Percentiles rank a stretch among this genome's conserved stretches.
phyloP scores from a whole-genome alignment of 768 basidiomycete species.

The Lactarius hatsudake region DNA sequence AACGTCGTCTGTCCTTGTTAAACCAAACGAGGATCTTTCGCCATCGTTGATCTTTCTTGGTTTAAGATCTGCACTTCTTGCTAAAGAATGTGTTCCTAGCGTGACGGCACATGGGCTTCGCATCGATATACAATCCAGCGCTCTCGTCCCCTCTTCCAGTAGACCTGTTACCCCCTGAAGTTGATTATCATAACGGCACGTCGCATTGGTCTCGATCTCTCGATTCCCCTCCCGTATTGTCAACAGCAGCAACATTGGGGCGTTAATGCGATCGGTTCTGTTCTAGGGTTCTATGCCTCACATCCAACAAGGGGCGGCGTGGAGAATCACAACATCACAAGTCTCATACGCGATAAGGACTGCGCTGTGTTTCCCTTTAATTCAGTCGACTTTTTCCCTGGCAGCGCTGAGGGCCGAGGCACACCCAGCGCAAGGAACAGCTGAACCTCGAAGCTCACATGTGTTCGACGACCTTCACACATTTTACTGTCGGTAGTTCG shows the following conservation, averaged over 20 bases:
- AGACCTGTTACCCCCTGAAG: constrained; percentile 10
- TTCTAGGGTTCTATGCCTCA: constrained; percentile 15
- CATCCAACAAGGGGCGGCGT: constrained; percentile 10
- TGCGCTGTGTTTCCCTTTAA: constrained; percentile 8
- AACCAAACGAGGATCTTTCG: constrained; percentile 11
- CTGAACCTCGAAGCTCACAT: constrained; percentile 23
- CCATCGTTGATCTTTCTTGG: constrained; percentile 17
- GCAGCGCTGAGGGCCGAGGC: constrained; percentile 10
- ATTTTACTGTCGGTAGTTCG: constrained; percentile 18
- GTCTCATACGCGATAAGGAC: constrained; percentile 11
- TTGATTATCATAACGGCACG: background rate
- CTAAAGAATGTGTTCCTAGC: constrained; percentile 26
- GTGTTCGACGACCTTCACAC: background rate
- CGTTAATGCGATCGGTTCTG: constrained; percentile 7
- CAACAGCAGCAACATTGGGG: constrained; percentile 11
- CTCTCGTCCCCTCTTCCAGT: constrained; percentile 12
- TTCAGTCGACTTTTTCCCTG: no score
- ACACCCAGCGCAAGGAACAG: constrained; percentile 21
- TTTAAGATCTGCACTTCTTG: constrained; percentile 12
- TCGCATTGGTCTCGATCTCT: constrained; percentile 1
- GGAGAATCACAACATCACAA: constrained; percentile 12
- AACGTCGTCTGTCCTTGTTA: background rate
- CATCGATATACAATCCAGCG: background rate
- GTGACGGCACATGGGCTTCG: constrained; percentile 4
- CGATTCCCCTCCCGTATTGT: background rate